Base-by-base conservation (phyloP, 257 asterid genomes). In the Solanum tarijense region DNA sequence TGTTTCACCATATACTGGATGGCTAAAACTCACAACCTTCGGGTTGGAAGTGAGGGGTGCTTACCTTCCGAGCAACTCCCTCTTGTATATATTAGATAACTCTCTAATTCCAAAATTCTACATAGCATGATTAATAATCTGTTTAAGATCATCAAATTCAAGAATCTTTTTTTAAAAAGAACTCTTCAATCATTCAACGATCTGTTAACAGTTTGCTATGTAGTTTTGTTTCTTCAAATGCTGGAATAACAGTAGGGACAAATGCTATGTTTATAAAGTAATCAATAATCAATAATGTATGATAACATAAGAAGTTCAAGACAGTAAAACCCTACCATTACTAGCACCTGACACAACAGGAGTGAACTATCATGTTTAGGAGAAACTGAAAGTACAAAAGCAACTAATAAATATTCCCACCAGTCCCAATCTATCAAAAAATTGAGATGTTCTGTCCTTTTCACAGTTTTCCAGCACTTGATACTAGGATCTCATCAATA, bases 211-310 rank as follows among this genome's bases (percentile, higher is more conserved):
- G 13, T 78, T 76, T 38, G 58, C 65, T 25, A 41, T 41, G 60
- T 41, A 78, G 84, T 34, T 78, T 12, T 27, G 2, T 21, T 13
- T 39, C n/a, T 79, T 35, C 21, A 79, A 68, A 79, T 79, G 38
- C 35, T 79, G 85, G 39, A 79, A 43, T 27, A 79, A 5, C 52
- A 81, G 41, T 81, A 48, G 69, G 85, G 68, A 27, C 66, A 81
- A 29, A 81, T 46, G 85, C 25, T 48, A 27, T 46, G 10, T 46
- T 46, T 18, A 46, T 81, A 18, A 48, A 48, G 69, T 16, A 18
- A 18, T 4, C 85, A 46, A 46, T 14, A 18, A 79, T 6, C 85
- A 46, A 46, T 48, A 46, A 46, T 81, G 85, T 46, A 29, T 81
- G 16, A 29, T 25, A 48, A 5, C 66, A 14, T 81, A 81, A 29